These are phyloP conservation scores for Russula foetens DNA, from an alignment of 768 basidiomycete genomes.

Conservation along the genomic window DNA sequence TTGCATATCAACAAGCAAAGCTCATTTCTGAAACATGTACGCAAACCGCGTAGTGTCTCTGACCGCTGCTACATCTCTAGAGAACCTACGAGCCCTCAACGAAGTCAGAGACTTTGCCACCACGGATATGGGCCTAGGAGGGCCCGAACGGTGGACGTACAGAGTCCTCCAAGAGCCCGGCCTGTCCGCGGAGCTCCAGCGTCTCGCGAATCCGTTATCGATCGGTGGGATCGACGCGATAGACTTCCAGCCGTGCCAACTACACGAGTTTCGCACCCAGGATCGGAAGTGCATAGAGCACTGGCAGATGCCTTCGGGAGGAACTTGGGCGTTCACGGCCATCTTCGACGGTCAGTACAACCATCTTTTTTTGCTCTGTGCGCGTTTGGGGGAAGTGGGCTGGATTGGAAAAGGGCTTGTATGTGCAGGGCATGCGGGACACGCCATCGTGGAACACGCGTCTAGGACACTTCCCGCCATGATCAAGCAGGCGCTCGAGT, in stretches of 20 bases:
- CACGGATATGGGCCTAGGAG: constrained; percentile 48
- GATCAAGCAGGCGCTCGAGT: constrained; percentile 33
- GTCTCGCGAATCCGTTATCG: constrained; percentile 32
- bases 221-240: constrained; percentile 31
- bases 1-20: too few relatives aligned
- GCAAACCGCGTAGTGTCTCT: constrained; percentile 33
- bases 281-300: constrained; percentile 35
- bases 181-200: constrained; percentile 34
- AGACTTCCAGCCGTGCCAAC: constrained; percentile 37
- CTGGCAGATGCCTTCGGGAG: constrained; percentile 32
- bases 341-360: constrained; percentile 37
- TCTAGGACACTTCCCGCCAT: constrained; percentile 34
- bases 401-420: neutral
- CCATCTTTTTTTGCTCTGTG: neutral
- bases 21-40: constrained; percentile 20
- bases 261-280: constrained; percentile 32
- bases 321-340: constrained; percentile 38
- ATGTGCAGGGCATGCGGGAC: constrained; percentile 38
- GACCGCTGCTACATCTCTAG: constrained; percentile 37
- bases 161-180: constrained; percentile 36
- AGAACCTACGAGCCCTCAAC: constrained; percentile 41
- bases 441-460: constrained; percentile 40
- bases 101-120: constrained; percentile 45
- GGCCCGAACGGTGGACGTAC: constrained; percentile 47
- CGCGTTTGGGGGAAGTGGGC: neutral